These are phyloP conservation scores for Metschnikowia sp. DNA, from an alignment of 805 yeast species.

Conservation along the genomic window DNA sequence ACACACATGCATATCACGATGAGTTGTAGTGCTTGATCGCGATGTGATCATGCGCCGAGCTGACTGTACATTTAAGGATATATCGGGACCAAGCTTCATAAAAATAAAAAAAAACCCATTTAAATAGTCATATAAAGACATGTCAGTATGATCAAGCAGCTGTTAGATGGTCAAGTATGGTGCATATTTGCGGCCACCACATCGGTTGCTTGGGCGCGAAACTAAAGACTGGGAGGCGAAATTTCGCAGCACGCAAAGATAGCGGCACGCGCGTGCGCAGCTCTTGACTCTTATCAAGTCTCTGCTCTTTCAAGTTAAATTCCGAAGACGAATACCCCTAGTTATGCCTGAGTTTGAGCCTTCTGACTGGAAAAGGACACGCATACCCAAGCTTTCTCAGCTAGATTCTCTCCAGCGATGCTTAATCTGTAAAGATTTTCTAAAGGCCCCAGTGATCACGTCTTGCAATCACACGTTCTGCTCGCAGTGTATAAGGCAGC, in stretches of 20 bases:
- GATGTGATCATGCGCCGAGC: no score
- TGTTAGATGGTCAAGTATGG: no score
- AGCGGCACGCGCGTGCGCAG: background rate
- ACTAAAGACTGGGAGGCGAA: background rate
- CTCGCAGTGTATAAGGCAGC: conserved; percentile 77
- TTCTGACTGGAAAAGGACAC: conserved; percentile 60
- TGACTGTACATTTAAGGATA: no score
- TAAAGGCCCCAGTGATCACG: conserved; percentile 76
- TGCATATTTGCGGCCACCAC: background rate
- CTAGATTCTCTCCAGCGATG: conserved; percentile 76
- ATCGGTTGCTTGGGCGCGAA: background rate
- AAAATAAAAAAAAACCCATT: no score
- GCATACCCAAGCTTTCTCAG: conserved; percentile 52
- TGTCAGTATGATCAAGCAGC: no score
- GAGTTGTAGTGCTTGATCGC: no score
- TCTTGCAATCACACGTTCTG: conserved; percentile 89
- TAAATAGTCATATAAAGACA: no score
- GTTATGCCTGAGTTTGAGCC: conserved; percentile 45
- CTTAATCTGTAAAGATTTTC: conserved; percentile 82
- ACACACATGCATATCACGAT: no score
- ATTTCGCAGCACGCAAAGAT: background rate
- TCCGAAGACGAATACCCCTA: no score
- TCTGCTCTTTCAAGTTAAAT: no score
- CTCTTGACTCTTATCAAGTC: background rate
- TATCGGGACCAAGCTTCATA: no score